These are phyloP conservation scores for Pseudogymnoascus pannorum DNA, from an alignment of 2,329 filamentous ascomycete species.

Conservation along the genomic window DNA sequence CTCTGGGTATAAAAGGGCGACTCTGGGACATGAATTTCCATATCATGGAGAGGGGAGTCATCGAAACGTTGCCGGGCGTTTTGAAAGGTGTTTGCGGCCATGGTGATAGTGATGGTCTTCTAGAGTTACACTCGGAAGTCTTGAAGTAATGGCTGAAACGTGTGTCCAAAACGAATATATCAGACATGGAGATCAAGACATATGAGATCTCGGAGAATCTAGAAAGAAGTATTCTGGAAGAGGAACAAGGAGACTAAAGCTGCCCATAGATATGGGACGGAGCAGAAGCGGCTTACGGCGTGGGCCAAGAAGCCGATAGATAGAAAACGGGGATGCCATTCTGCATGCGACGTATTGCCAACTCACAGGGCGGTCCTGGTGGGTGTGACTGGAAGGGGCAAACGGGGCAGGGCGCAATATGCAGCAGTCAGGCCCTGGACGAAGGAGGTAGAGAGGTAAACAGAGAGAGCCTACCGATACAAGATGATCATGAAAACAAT, in stretches of 20 bases:
- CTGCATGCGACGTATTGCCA: conserved; percentile 5
- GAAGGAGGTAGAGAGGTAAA: conserved; percentile 1
- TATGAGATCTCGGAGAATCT: conserved; percentile 7
- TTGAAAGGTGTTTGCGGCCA: conserved; percentile 6
- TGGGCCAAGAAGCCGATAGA: conserved; percentile 1
- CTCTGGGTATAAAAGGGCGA: conserved; percentile 3
- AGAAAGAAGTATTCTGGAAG: conserved; percentile 6
- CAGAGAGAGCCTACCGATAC: background rate
- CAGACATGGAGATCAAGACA: conserved; percentile 6
- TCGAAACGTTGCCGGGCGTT: conserved; percentile 1
- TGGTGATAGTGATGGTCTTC: background rate
- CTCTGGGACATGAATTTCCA: background rate
- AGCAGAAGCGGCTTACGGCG: background rate
- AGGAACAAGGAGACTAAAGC: conserved; percentile 4
- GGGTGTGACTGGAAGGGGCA: background rate
- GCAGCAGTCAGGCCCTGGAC: background rate
- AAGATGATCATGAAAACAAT: conserved; percentile 7
- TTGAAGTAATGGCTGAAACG: conserved; percentile 5
- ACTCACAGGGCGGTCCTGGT: conserved; percentile 6
- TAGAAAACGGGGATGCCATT: conserved; percentile 7
- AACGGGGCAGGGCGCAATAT: conserved; percentile 5
- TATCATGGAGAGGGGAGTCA: conserved; percentile 5
- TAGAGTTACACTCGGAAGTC: conserved; percentile 7
- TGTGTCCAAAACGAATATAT: conserved; percentile 4
- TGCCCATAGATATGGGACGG: conserved; percentile 1